Percentiles rank a stretch among this genome's conserved stretches.
Conservation (phyloP, 1,284 basidiomycete species). For the Rhodotorula sp. region DNA sequence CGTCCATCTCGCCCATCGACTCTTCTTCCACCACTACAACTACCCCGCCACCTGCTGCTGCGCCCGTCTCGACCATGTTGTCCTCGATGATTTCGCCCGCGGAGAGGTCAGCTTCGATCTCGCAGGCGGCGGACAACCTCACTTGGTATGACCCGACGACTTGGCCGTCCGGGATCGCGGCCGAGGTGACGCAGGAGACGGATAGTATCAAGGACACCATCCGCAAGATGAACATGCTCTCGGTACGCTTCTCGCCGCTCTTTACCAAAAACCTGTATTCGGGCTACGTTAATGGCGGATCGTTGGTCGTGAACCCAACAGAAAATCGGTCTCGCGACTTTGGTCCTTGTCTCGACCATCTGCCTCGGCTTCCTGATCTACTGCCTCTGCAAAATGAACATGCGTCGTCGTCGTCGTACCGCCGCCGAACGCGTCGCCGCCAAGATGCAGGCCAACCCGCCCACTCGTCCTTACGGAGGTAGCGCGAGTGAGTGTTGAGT, state of each 20-base stretch:
- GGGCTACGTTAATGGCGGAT: too few relatives aligned
- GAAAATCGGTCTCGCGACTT: slow-evolving; percentile 27
- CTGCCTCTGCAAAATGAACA: slow-evolving; percentile 28
- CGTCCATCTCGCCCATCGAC: background rate
- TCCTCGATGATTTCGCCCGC: background rate
- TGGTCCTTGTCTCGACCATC: slow-evolving; percentile 8
- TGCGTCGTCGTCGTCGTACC: slow-evolving; percentile 9
- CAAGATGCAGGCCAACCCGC: background rate
- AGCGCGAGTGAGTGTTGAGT: background rate
- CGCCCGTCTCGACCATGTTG: background rate
- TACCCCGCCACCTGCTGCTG: background rate
- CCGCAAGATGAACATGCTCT: slow-evolving; percentile 5
- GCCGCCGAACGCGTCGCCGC: slow-evolving; percentile 19
- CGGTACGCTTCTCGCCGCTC: slow-evolving; percentile 1
- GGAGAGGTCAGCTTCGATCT: background rate
- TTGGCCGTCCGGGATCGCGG: background rate
- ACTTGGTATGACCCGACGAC: slow-evolving; percentile 11
- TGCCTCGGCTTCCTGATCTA: slow-evolving; percentile 12
- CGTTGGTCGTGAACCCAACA: background rate
- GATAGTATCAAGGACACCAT: slow-evolving; percentile 10
- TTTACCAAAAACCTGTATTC: too few relatives aligned
- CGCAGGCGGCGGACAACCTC: background rate
- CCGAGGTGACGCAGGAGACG: slow-evolving; percentile 5
- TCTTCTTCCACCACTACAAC: background rate
- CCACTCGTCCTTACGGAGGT: background rate